phyloP scores from a whole-genome alignment of 352 stramenopile species.

The Globisporangium emineosum region DNA sequence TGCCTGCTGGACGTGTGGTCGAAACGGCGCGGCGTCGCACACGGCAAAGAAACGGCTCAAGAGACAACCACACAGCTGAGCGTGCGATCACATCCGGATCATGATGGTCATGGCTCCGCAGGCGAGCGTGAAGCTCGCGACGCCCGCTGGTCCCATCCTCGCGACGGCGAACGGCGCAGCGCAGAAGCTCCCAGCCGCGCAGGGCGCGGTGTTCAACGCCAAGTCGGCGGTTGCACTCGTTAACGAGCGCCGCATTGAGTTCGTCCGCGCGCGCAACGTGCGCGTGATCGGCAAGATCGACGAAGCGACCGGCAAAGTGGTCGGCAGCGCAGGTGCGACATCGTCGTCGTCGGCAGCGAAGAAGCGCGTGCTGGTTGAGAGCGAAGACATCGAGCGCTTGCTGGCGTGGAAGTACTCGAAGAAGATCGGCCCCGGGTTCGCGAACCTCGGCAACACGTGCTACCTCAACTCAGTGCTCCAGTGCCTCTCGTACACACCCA shows the following conservation, averaged over 20 bases:
- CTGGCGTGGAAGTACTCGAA: constrained; percentile 58
- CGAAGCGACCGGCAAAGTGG: constrained; percentile 18
- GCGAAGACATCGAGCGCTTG: constrained; percentile 45
- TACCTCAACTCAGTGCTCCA: constrained; percentile 94
- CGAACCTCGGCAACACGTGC: constrained; percentile 95
- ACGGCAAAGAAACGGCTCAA: not conserved
- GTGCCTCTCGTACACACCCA: constrained; percentile 80
- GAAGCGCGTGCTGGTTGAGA: constrained; percentile 40
- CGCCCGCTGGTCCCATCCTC: not conserved
- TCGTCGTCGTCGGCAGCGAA: constrained; percentile 3
- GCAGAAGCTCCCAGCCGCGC: constrained; percentile 1
- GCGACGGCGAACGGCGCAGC: not conserved
- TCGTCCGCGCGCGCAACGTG: constrained; percentile 62
- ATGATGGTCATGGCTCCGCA: constrained; percentile 18
- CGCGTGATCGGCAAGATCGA: constrained; percentile 38
- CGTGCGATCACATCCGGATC: not conserved
- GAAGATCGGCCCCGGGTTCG: constrained; percentile 79
- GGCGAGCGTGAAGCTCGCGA: constrained; percentile 7
- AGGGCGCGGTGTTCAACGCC: constrained; percentile 18
- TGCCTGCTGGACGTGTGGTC: not conserved
- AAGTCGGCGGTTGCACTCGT: constrained; percentile 78
- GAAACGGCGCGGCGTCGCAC: not conserved
- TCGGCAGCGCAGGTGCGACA: not conserved
- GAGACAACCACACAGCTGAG: not conserved
- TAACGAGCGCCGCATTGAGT: constrained; percentile 82